A percentile compares a stretch with the other conserved stretches of the same genome.
Conservation (phyloP, 2,329 filamentous ascomycete species). For the Fusarium keratoplasticum region DNA sequence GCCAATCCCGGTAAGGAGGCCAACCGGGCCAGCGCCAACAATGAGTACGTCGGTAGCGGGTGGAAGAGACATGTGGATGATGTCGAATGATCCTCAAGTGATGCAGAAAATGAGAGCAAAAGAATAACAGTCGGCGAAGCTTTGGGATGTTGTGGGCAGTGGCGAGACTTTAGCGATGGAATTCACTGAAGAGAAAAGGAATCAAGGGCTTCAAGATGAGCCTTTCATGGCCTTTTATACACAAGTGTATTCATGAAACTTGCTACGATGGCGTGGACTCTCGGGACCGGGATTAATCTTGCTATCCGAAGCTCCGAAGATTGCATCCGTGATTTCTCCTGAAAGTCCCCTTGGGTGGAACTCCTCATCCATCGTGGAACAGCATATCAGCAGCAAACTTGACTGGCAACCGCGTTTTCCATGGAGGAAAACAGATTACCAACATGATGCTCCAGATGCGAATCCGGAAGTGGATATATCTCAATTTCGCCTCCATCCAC, state of each 20-base stretch:
- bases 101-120: neutral
- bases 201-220: neutral
- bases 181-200: neutral
- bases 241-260: neutral
- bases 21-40: neutral
- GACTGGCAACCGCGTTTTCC: neutral
- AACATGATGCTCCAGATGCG: neutral
- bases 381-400: neutral
- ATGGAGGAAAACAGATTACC: neutral
- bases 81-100: neutral
- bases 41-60: neutral
- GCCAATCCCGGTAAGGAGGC: neutral
- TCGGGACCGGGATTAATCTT: neutral
- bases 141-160: neutral
- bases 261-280: neutral
- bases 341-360: neutral
- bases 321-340: neutral
- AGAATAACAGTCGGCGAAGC: neutral
- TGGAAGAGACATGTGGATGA: neutral
- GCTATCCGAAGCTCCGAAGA: neutral
- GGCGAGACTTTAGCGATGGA: neutral
- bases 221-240: neutral
- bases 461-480: neutral
- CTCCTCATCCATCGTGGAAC: neutral
- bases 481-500: neutral